phyloP scores from a whole-genome alignment of 495 filamentous ascomycete species.

The Aspergillus asperescens region DNA sequence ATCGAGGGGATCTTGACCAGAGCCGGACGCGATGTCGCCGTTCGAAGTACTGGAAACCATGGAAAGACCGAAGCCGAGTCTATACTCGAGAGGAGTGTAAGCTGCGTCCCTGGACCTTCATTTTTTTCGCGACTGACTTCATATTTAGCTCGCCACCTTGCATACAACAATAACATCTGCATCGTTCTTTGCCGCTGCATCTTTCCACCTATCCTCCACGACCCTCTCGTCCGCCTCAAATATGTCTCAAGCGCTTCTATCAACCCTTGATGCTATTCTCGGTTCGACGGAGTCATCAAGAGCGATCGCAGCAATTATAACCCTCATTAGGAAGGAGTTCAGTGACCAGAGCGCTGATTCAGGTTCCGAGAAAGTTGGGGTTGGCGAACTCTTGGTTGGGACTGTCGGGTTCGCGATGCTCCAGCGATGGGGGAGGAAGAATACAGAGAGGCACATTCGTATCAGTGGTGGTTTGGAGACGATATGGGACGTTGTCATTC shows the following conservation, averaged over 20 bases:
- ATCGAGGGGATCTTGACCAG: conserved; percentile 62
- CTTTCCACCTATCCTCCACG: conserved; percentile 65
- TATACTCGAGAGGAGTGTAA: conserved; percentile 55
- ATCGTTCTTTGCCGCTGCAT: conserved; percentile 61
- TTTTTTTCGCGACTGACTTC: conserved; percentile 6
- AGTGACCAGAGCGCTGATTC: conserved; percentile 54
- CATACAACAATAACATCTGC: conserved; percentile 60
- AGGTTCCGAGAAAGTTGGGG: conserved; percentile 57
- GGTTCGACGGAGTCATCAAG: conserved; percentile 74
- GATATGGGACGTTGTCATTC: conserved; percentile 76
- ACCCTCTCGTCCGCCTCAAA: conserved; percentile 56
- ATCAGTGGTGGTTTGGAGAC: conserved; percentile 53
- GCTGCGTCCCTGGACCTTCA: conserved; percentile 7
- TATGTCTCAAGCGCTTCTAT: conserved; percentile 59
- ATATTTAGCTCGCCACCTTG: conserved; percentile 47
- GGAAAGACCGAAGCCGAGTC: conserved; percentile 58
- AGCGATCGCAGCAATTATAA: conserved; percentile 74
- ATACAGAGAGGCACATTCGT: conserved; percentile 51
- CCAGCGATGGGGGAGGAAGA: conserved; percentile 60
- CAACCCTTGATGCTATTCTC: conserved; percentile 66
- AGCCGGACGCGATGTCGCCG: conserved; percentile 63
- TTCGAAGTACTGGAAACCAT: conserved; percentile 49
- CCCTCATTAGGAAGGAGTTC: conserved; percentile 67
- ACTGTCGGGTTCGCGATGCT: conserved; percentile 66
- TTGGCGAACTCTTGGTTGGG: conserved; percentile 61